These are phyloP conservation scores for Sungouiella blattae DNA, from an alignment of 805 yeast species.

Conservation along the genomic window DNA sequence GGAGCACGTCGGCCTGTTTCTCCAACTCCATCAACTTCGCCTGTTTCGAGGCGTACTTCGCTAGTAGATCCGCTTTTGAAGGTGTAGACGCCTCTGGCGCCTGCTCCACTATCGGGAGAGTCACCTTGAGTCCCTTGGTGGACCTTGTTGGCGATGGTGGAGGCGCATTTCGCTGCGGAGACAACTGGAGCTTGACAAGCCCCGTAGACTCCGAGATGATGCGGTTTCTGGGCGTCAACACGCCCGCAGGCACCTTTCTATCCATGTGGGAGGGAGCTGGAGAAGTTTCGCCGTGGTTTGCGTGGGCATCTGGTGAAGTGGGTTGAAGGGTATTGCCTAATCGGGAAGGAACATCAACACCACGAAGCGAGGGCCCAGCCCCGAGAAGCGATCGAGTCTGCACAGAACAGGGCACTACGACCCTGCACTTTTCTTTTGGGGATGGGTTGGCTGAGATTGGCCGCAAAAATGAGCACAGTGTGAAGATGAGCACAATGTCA, in stretches of 20 bases:
- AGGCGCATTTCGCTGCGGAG: conserved; percentile 8
- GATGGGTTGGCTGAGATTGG: no score
- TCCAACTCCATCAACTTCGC: conserved; percentile 49
- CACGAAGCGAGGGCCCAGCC: no score
- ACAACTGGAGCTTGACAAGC: conserved; percentile 41
- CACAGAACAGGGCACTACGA: no score
- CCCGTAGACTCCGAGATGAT: conserved; percentile 51
- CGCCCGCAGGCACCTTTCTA: neutral
- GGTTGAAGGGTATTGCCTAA: conserved; percentile 3
- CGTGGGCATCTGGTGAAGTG: neutral
- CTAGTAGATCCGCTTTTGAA: conserved; percentile 12
- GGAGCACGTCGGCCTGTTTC: conserved; percentile 30
- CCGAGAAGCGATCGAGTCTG: no score
- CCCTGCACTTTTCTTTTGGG: no score
- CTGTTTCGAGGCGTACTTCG: conserved; percentile 47
- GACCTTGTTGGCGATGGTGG: conserved; percentile 2
- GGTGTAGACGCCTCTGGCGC: conserved; percentile 2
- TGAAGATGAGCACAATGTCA: no score
- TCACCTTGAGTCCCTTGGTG: conserved; percentile 1
- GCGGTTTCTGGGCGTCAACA: conserved; percentile 17
- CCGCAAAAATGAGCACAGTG: no score
- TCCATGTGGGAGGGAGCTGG: no score
- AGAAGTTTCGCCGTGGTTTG: no score
- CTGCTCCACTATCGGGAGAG: conserved; percentile 1
- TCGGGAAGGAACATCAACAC: conserved; percentile 10